Conservation (phyloP, 352 stramenopile genomes). For the Globisporangium acanthophoron region DNA sequence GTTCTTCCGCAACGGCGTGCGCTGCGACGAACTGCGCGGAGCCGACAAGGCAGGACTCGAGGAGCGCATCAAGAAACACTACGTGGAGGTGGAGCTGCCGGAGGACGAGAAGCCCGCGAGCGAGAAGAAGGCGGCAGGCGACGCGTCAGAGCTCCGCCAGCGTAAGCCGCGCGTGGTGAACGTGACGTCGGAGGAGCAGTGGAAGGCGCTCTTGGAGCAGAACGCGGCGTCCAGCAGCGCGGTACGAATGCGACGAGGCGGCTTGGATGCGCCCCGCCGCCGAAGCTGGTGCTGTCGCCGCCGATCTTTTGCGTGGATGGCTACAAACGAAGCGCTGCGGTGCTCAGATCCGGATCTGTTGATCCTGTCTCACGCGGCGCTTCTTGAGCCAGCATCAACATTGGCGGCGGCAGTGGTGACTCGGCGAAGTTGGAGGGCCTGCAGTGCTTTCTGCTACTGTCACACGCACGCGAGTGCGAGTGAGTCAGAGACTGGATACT, state of each 20-base stretch:
- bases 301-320: not conserved
- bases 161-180: slow-evolving; percentile 46
- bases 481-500: not conserved
- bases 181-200: slow-evolving; percentile 49
- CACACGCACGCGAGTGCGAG: not conserved
- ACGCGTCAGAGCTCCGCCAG: slow-evolving; percentile 36
- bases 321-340: not conserved
- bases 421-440: not conserved
- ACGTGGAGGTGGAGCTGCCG: slow-evolving; percentile 69
- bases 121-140: slow-evolving; percentile 1
- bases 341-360: not conserved
- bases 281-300: not conserved
- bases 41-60: slow-evolving; percentile 69
- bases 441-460: not conserved
- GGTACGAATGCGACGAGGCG: slow-evolving; percentile 21
- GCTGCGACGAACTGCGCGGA: slow-evolving; percentile 86
- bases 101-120: slow-evolving; percentile 48
- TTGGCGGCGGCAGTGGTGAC: not conserved
- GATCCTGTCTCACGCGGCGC: not conserved
- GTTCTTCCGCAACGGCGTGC: slow-evolving; percentile 88
- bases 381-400: not conserved
- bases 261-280: not conserved
- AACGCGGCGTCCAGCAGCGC: slow-evolving; percentile 35
- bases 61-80: slow-evolving; percentile 61
- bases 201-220: slow-evolving; percentile 39